Percentiles rank a stretch among this genome's conserved stretches.
Conservation (phyloP, 2,329 filamentous ascomycete genomes). For the Ophiocordyceps camponoti-saundersi region DNA sequence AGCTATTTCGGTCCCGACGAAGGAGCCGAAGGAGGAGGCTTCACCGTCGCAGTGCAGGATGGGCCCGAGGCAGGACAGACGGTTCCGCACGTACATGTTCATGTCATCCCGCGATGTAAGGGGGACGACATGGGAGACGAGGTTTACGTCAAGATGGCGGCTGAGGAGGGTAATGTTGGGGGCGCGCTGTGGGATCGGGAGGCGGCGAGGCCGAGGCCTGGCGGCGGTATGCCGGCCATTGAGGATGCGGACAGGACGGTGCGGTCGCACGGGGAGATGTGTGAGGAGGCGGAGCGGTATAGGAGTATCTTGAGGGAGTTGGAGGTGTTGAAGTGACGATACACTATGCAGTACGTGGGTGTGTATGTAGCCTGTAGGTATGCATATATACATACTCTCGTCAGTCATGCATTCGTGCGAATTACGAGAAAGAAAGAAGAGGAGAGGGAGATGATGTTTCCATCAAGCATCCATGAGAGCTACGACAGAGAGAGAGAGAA, state of each 20-base stretch:
- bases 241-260: constrained; percentile 55
- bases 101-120: constrained; percentile 62
- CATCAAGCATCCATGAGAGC: too few species aligned
- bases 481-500: too few species aligned
- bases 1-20: constrained; percentile 30
- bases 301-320: constrained; percentile 29
- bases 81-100: constrained; percentile 82
- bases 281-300: constrained; percentile 55
- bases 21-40: constrained; percentile 42
- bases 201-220: constrained; percentile 25
- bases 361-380: background rate
- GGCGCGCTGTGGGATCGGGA: constrained; percentile 43
- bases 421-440: too few species aligned
- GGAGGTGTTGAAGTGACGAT: constrained; percentile 6
- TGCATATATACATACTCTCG: background rate
- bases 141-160: constrained; percentile 70
- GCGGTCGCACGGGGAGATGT: constrained; percentile 61
- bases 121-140: constrained; percentile 43
- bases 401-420: too few species aligned
- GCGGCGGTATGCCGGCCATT: constrained; percentile 46
- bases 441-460: too few species aligned
- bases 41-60: constrained; percentile 94
- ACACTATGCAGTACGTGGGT: background rate
- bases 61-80: constrained; percentile 82
- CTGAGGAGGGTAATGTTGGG: constrained; percentile 70